Evolutionary conservation across 2,329 filamentous ascomycete species (phyloP).

Genomic region (Reticulascus tulasneorum): DNA sequence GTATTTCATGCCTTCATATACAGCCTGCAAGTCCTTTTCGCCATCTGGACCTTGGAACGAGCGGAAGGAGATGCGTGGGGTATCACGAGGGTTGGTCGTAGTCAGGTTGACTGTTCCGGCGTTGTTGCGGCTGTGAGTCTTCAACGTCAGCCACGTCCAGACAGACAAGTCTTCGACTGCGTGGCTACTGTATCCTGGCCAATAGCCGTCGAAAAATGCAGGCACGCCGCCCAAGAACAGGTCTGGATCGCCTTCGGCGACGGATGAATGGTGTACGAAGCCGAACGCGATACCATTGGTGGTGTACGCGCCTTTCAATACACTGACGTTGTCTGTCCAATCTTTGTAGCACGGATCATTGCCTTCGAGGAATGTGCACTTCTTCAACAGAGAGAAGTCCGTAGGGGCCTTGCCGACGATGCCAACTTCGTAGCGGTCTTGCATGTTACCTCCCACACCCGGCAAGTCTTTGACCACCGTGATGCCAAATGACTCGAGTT

Average conservation of each 20-base stretch:
- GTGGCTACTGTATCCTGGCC: conserved; percentile 46
- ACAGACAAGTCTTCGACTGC: conserved; percentile 36
- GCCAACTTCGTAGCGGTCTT: conserved; percentile 35
- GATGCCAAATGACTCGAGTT: conserved; percentile 41
- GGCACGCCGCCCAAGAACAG: conserved; percentile 52
- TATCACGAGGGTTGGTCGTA: conserved; percentile 58
- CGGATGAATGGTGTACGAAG: conserved; percentile 30
- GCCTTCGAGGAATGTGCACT: conserved; percentile 28
- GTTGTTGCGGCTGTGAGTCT: conserved; percentile 50
- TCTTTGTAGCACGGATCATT: conserved; percentile 31
- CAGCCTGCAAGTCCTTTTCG: conserved; percentile 37
- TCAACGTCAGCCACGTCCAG: conserved; percentile 42
- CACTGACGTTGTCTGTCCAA: conserved; percentile 25
- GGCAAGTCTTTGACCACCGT: conserved; percentile 38
- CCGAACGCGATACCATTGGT: conserved; percentile 53
- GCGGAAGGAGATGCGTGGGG: conserved; percentile 58
- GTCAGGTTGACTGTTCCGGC: conserved; percentile 59
- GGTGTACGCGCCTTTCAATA: conserved; percentile 27
- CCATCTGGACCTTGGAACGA: conserved; percentile 44
- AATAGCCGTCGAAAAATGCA: conserved; percentile 52
- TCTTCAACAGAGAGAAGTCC: conserved; percentile 22
- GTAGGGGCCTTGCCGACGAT: conserved; percentile 15
- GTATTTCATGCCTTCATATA: conserved; percentile 42
- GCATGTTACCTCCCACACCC: conserved; percentile 47
- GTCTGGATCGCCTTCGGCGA: conserved; percentile 41